These are phyloP conservation scores for Sapria himalayana DNA, from an alignment of 345 rosid species.

Conservation along the genomic window DNA sequence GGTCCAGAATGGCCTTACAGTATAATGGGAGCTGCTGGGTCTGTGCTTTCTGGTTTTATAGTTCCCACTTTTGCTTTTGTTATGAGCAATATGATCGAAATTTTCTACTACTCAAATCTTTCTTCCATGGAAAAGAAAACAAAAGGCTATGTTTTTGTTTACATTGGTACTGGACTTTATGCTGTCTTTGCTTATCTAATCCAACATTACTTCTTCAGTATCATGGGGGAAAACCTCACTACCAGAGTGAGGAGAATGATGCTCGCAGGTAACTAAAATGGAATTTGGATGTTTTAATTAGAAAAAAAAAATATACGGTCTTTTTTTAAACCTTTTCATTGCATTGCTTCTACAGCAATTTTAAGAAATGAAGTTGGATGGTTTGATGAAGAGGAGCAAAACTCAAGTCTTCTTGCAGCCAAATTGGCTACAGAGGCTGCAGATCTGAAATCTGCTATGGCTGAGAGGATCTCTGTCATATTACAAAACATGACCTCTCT, in stretches of 20 bases:
- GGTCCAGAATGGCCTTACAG: constrained; percentile 99
- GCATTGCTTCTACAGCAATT: constrained; percentile 33
- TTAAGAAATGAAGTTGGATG: constrained; percentile 97
- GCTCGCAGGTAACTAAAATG: constrained; percentile 67
- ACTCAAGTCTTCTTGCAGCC: constrained; percentile 83
- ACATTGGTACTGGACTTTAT: constrained; percentile 88
- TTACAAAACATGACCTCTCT: constrained; percentile 98
- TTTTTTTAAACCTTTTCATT: neutral
- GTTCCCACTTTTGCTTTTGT: constrained; percentile 93
- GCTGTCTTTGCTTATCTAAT: constrained; percentile 92
- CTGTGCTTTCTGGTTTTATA: constrained; percentile 79
- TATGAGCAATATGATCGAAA: constrained; percentile 97
- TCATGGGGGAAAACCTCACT: constrained; percentile 98
- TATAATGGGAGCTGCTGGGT: constrained; percentile 89
- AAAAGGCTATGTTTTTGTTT: constrained; percentile 89
- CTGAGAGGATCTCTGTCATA: constrained; percentile 91
- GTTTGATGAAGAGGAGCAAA: constrained; percentile 97
- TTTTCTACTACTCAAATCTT: constrained; percentile 75
- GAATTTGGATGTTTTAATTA: neutral
- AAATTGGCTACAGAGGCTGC: constrained; percentile 83
- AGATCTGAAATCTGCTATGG: constrained; percentile 88
- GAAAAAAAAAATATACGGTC: neutral
- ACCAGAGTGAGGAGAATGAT: constrained; percentile 97
- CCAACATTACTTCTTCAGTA: constrained; percentile 97
- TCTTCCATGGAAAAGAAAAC: constrained; percentile 89